Conservation (phyloP, 139 green algal genomes). For the Edaphochlamys debaryana region DNA sequence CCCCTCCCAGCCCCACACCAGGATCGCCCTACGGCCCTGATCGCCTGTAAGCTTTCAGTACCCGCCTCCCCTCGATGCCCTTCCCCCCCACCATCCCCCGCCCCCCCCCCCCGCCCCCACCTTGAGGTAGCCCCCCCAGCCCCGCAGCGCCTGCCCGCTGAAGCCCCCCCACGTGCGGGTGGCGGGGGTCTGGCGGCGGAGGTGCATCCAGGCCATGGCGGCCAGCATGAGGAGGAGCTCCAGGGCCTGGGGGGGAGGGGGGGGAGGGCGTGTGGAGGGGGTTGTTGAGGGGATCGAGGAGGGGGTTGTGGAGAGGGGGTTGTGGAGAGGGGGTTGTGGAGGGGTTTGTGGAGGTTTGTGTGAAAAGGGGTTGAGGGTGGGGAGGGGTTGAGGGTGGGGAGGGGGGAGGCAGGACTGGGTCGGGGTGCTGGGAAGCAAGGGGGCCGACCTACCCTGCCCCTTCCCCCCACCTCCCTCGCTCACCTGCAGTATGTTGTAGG, state of each 20-base stretch:
- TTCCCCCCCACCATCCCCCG: not conserved
- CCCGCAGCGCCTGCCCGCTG: not conserved
- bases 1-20: too few relatives aligned
- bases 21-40: too few relatives aligned
- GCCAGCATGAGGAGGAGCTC: slow-evolving; percentile 14
- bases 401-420: too few relatives aligned
- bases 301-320: too few relatives aligned
- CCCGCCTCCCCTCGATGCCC: too few relatives aligned
- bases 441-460: not conserved
- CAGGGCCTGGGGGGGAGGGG: not conserved
- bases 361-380: too few relatives aligned
- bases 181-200: not conserved
- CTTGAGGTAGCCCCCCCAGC: slow-evolving; percentile 18
- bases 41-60: too few relatives aligned
- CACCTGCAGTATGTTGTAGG: slow-evolving; percentile 38
- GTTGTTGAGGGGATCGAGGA: not conserved
- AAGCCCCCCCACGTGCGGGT: slow-evolving; percentile 34
- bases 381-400: too few relatives aligned
- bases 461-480: not conserved
- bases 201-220: slow-evolving; percentile 26
- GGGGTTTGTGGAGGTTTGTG: too few relatives aligned
- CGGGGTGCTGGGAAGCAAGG: too few relatives aligned
- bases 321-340: too few relatives aligned
- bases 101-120: not conserved
- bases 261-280: not conserved